Evolutionary conservation across 192 early-diverging fungal genomes (phyloP).

Genomic region (Umbelopsis sp.): DNA sequence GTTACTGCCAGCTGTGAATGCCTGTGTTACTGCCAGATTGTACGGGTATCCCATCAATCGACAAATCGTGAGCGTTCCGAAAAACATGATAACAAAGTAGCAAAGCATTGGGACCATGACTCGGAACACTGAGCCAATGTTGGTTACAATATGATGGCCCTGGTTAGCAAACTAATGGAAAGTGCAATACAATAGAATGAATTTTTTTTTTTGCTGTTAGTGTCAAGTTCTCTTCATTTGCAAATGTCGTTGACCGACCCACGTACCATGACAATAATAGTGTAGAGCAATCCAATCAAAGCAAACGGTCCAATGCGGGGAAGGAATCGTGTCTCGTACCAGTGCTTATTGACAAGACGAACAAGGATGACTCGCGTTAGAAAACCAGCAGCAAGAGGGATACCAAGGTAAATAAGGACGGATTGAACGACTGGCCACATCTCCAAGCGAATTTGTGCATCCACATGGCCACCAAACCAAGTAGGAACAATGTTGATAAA

Average conservation of each 20-base stretch:
- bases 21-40: slow-evolving; percentile 51
- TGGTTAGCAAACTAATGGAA: slow-evolving; percentile 55
- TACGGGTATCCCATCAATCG: slow-evolving; percentile 43
- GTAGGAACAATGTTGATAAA: slow-evolving; percentile 54
- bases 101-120: slow-evolving; percentile 62
- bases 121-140: slow-evolving; percentile 63
- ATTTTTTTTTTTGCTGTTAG: too few relatives aligned
- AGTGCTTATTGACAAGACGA: slow-evolving; percentile 32
- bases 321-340: slow-evolving; percentile 60
- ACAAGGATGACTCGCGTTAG: slow-evolving; percentile 53
- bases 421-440: slow-evolving; percentile 57
- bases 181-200: too few relatives aligned
- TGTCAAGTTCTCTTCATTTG: too few relatives aligned
- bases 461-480: slow-evolving; percentile 29
- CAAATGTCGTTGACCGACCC: too few relatives aligned
- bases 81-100: slow-evolving; percentile 64
- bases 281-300: slow-evolving; percentile 62
- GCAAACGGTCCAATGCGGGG: slow-evolving; percentile 56
- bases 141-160: slow-evolving; percentile 56
- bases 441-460: slow-evolving; percentile 33
- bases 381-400: slow-evolving; percentile 61
- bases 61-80: slow-evolving; percentile 45
- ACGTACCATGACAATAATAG: slow-evolving; percentile 63
- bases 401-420: slow-evolving; percentile 69
- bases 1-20: slow-evolving; percentile 68